Evolutionary conservation across 495 filamentous ascomycete species (phyloP), one percentile per base, ranked within the genome.

Genomic region (Penicillium canariense): DNA sequence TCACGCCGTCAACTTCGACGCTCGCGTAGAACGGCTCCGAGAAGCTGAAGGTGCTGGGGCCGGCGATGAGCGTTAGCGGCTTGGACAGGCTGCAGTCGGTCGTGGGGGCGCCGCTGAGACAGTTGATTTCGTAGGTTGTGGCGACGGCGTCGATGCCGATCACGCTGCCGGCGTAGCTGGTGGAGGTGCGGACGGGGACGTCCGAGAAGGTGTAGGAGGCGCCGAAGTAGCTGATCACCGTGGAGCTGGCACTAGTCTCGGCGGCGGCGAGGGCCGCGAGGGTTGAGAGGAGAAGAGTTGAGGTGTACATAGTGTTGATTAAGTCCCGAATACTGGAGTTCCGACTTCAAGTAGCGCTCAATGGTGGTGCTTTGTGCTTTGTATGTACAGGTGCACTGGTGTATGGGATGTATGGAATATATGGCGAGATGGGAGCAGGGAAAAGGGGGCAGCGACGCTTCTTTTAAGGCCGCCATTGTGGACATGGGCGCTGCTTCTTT

Each of bases 71-170:
- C 34, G 68, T 70, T 15, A 43, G 51, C n/a, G 68, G 62, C 2
- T 40, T 28, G 25, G 55, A 15, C 27, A 66, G 39, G 4, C 50
- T 23, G 42, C 68, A 70, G 31, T 63, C 47, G 14, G 45, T 38
- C 4, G 50, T 54, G 31, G 56, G 51, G 5, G 67, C 67, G 30
- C 22, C 56, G 23, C 28, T 40, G 15, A 54, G 11, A 23, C 68
- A 70, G 40, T n/a, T 31, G 20, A 70, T 44, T n/a, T 63, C 36
- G 55, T 67, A 70, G 47, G 68, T 70, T 14, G 68, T 68, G 5
- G 55, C 59, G 10, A 31, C 25, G 10, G 56, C 53, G 46, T 67
- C 61, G 54, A 67, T 51, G 39, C 49, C 59, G n/a, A 45, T 48
- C 6, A 68, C 51, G 28, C 68, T 62, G 50, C 50, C 68, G 10